Conservation (phyloP, 2,329 filamentous ascomycete genomes). For the Diplodia corticola region DNA sequence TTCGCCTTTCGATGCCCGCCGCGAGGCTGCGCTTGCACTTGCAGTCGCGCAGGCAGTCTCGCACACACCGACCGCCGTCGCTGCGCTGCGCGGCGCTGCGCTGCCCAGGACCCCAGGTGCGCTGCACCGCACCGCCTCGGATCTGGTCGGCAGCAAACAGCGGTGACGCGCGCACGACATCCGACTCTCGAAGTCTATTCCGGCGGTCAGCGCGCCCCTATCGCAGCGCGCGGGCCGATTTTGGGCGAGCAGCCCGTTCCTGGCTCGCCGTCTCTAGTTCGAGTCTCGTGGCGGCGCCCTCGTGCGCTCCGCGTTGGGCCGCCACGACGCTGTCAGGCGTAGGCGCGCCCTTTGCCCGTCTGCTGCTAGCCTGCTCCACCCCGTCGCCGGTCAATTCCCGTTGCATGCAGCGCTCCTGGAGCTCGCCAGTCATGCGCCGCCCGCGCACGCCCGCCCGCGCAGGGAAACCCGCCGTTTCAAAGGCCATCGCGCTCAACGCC, state of each 20-base stretch:
- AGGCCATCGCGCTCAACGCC: neutral
- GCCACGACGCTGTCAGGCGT: conserved; percentile 9
- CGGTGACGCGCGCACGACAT: conserved; percentile 20
- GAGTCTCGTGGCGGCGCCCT: conserved; percentile 18
- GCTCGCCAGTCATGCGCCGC: conserved; percentile 9
- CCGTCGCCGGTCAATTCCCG: conserved; percentile 9
- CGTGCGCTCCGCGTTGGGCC: neutral
- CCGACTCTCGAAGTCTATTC: conserved; percentile 20
- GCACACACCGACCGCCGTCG: too few species aligned
- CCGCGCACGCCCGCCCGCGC: conserved; percentile 10
- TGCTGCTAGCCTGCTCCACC: conserved; percentile 17
- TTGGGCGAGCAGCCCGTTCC: conserved; percentile 17
- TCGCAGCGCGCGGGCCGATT: conserved; percentile 18
- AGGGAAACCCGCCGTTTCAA: conserved; percentile 17
- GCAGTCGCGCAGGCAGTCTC: too few species aligned
- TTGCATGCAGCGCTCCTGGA: conserved; percentile 16
- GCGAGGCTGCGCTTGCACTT: neutral
- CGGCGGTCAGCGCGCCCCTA: conserved; percentile 16
- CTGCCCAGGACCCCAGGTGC: too few species aligned
- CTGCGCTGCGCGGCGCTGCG: too few species aligned
- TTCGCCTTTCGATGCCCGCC: conserved; percentile 12
- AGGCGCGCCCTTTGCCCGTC: conserved; percentile 1
- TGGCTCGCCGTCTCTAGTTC: neutral
- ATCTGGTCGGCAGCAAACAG: conserved; percentile 15
- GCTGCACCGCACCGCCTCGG: neutral